phyloP scores from a whole-genome alignment of 495 filamentous ascomycete genomes.

The Glutinoglossum americanum region DNA sequence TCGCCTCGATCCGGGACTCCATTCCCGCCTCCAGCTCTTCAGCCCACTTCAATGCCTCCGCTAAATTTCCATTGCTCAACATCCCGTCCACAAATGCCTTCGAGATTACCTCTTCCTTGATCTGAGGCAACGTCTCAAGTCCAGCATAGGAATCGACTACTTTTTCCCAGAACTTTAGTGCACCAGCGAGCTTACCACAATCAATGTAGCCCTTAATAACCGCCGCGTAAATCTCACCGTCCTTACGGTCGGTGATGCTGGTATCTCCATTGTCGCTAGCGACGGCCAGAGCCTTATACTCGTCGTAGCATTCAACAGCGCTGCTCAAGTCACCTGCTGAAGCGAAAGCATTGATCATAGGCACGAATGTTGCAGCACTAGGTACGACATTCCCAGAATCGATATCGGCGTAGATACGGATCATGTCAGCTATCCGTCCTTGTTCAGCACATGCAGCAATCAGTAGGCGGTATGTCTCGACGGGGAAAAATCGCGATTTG shows the following conservation, averaged over 20 bases:
- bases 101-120: conserved; percentile 47
- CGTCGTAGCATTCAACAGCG: conserved; percentile 88
- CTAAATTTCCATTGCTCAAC: conserved; percentile 37
- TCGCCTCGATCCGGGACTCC: conserved; percentile 27
- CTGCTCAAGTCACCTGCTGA: conserved; percentile 56
- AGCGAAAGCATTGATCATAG: conserved; percentile 85
- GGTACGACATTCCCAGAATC: conserved; percentile 50
- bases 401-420: conserved; percentile 75
- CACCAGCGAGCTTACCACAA: conserved; percentile 56
- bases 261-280: conserved; percentile 56
- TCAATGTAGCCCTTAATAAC: conserved; percentile 69
- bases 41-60: conserved; percentile 43
- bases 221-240: conserved; percentile 69
- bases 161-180: conserved; percentile 59
- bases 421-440: conserved; percentile 65
- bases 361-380: conserved; percentile 58
- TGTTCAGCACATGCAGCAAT: conserved; percentile 69
- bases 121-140: conserved; percentile 22
- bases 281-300: conserved; percentile 69
- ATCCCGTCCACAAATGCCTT: conserved; percentile 56
- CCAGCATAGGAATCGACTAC: conserved; percentile 36
- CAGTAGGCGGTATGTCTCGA: conserved; percentile 59
- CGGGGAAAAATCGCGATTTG: conserved; percentile 31
- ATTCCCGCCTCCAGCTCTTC: conserved; percentile 27
- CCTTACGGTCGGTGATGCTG: conserved; percentile 47